Percentiles rank a stretch among this genome's conserved stretches.
These are phyloP conservation scores for Shiraia bambusicola DNA, from an alignment of 2,329 filamentous ascomycete genomes.

Conservation along the genomic window DNA sequence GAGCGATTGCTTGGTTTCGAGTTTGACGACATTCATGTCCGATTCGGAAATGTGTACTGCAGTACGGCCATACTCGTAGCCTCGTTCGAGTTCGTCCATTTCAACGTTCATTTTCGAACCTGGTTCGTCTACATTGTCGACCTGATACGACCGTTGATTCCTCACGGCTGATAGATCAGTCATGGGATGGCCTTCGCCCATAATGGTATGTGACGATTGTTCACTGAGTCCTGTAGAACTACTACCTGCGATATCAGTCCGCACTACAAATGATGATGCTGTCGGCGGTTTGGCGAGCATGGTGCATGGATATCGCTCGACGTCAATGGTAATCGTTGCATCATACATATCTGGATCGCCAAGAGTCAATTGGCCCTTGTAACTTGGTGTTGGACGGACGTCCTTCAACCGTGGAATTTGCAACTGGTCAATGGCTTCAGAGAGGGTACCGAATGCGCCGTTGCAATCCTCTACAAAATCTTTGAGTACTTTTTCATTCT, in stretches of 20 bases:
- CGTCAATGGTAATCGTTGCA: slow-evolving; percentile 75
- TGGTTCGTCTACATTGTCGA: slow-evolving; percentile 71
- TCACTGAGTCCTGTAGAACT: slow-evolving; percentile 51
- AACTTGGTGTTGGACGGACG: slow-evolving; percentile 74
- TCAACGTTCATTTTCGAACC: slow-evolving; percentile 82
- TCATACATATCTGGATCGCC: slow-evolving; percentile 75
- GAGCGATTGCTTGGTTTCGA: slow-evolving; percentile 74
- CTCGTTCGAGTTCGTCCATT: slow-evolving; percentile 82
- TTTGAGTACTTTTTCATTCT: slow-evolving; percentile 71
- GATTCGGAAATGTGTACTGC: slow-evolving; percentile 85
- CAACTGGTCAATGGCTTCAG: slow-evolving; percentile 79
- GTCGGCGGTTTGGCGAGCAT: slow-evolving; percentile 72
- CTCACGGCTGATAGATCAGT: slow-evolving; percentile 67
- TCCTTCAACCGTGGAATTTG: slow-evolving; percentile 74
- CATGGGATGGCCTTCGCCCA: slow-evolving; percentile 41
- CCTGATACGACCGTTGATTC: slow-evolving; percentile 75
- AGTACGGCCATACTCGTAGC: slow-evolving; percentile 90
- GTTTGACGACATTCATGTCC: slow-evolving; percentile 83
- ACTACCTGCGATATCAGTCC: slow-evolving; percentile 45
- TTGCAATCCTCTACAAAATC: slow-evolving; percentile 65
- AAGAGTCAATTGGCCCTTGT: slow-evolving; percentile 76
- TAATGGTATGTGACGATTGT: slow-evolving; percentile 56
- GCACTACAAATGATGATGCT: slow-evolving; percentile 73
- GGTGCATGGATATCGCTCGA: slow-evolving; percentile 88
- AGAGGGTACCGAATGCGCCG: slow-evolving; percentile 79